phyloP scores from a whole-genome alignment of 345 rosid species.

The Gossypium anomalum region DNA sequence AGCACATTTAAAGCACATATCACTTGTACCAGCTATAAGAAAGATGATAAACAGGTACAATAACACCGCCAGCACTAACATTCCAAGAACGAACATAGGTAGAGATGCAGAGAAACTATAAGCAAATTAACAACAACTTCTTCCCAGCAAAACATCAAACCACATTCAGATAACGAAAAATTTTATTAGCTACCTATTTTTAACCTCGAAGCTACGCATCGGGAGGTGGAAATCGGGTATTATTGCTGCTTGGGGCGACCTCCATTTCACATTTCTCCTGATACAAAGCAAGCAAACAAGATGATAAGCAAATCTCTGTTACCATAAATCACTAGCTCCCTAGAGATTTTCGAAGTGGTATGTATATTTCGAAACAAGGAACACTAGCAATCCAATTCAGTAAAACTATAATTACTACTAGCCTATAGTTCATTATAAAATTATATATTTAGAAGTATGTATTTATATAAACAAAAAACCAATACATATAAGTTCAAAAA shows the following conservation, averaged over 20 bases:
- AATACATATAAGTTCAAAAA: too few species aligned
- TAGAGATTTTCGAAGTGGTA: too few species aligned
- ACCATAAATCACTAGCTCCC: too few species aligned
- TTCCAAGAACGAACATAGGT: neutral
- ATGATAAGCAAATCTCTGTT: neutral
- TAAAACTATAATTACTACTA: too few species aligned
- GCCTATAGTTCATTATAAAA: too few species aligned
- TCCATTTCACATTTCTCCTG: constrained; percentile 49
- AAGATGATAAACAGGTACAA: neutral
- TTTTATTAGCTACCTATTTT: constrained; percentile 41
- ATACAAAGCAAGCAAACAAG: constrained; percentile 1
- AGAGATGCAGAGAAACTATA: neutral
- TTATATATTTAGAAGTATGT: too few species aligned
- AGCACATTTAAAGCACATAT: neutral
- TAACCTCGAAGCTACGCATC: constrained; percentile 69
- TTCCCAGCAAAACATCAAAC: neutral
- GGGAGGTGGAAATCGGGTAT: constrained; percentile 68
- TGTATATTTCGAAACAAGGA: too few species aligned
- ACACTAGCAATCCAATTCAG: too few species aligned
- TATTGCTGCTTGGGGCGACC: constrained; percentile 57
- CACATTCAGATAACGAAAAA: neutral
- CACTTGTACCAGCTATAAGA: neutral
- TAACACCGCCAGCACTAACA: neutral
- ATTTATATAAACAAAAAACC: too few species aligned
- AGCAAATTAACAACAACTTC: neutral